Conservation (phyloP, 495 filamentous ascomycete species). For the Aspergillus egyptiacus region DNA sequence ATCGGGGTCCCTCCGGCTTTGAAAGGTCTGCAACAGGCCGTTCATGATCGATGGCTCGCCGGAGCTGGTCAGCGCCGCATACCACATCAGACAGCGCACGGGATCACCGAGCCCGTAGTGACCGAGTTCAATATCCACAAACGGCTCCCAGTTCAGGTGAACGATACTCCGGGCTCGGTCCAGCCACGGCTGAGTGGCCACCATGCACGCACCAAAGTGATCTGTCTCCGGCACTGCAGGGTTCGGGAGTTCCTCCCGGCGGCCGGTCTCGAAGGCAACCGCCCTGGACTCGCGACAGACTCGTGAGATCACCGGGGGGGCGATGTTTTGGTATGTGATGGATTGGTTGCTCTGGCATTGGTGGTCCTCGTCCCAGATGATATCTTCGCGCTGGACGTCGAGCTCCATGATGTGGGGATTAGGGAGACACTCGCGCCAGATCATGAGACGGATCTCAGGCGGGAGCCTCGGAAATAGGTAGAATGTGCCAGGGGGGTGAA, state of each 20-base stretch:
- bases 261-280: not conserved
- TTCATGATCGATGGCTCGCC: not conserved
- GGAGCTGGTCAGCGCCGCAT: not conserved
- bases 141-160: not conserved
- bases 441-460: too few species aligned
- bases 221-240: not conserved
- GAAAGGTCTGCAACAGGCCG: not conserved
- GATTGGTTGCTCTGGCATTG: not conserved
- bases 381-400: not conserved
- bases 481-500: too few species aligned
- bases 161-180: not conserved
- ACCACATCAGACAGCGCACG: not conserved
- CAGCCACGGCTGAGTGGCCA: not conserved
- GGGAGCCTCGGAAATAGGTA: too few species aligned
- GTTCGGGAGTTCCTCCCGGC: not conserved
- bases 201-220: not conserved
- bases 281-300: slow-evolving; percentile 1
- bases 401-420: not conserved
- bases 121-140: not conserved
- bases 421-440: not conserved
- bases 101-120: slow-evolving; percentile 1
- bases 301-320: not conserved
- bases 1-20: not conserved
- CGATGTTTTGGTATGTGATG: not conserved
- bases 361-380: not conserved